Base-by-base conservation (phyloP, 129 eudicot genomes). In the Lonicera japonica region DNA sequence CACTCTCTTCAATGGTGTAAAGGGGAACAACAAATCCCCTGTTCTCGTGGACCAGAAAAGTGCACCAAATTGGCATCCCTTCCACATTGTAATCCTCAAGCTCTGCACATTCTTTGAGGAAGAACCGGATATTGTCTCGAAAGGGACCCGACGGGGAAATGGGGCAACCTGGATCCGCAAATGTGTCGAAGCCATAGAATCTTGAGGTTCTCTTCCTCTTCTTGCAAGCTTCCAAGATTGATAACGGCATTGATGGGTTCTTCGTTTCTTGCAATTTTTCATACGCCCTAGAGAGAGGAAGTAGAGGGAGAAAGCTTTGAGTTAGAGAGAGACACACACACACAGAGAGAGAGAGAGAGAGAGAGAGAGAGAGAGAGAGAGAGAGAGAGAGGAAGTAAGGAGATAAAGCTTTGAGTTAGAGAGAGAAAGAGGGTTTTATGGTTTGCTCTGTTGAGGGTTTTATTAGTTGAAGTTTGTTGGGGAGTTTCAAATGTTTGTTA, bases 1-100 rank as follows among this genome's bases (percentile, higher is more conserved):
- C 88, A 62, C 70, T 64, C 64, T 91, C 98, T 76, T 91, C 96
- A 73, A 91, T 73, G 18, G 95, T 91, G 77, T 84, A 91, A 16
- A 91, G 69, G 20, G 98, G 96, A 63, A 91, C 15, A 11, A 82
- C 77, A 58, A 80, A 57, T 5, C 88, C 94, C 52, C 66, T 76
- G 17, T 38, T 69, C 58, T 84, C 95, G 39, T 82, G 89, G 20
- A 84, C 80, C 46, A 91, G 67, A 47, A 77, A 76, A 5, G 98
- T 91, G 66, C 80, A 72, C 95, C 90, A 84, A 41, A 87, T 73
- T 36, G 83, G 75, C 95, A 82, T 87, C 4, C 86, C 89, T n/a
- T 82, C 83, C 12, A 84, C 66, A 13, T 58, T 62, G 66, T 87
- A 87, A 21, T 82, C 86, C 65, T 87, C 88, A 21, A 64, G 51